phyloP scores from a whole-genome alignment of 2,329 filamentous ascomycete species.

The Grosmannia serpens region DNA sequence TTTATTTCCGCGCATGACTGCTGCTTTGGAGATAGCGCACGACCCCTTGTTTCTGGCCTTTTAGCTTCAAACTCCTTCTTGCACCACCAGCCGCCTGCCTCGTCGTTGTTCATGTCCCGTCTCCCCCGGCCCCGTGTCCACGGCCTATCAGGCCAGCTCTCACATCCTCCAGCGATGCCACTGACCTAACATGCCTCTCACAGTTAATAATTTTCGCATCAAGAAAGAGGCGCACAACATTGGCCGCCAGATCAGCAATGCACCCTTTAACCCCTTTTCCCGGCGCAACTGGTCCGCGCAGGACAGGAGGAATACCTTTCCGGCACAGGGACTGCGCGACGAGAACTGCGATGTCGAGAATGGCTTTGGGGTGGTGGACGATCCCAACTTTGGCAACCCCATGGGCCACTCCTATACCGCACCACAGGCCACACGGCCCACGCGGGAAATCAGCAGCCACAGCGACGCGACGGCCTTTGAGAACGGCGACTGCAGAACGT shows the following conservation, averaged over 20 bases:
- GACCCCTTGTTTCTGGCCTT: background rate
- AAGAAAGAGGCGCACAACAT: slow-evolving; percentile 32
- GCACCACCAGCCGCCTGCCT: background rate
- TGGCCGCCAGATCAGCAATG: slow-evolving; percentile 26
- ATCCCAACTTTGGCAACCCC: slow-evolving; percentile 15
- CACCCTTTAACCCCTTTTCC: slow-evolving; percentile 32
- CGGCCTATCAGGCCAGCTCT: background rate
- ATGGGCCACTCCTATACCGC: slow-evolving; percentile 25
- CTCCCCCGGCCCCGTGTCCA: background rate
- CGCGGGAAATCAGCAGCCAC: background rate
- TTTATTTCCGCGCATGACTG: no score
- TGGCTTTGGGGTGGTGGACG: slow-evolving; percentile 13
- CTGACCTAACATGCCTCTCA: slow-evolving; percentile 9
- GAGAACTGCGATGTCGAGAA: slow-evolving; percentile 25
- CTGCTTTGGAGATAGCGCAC: no score
- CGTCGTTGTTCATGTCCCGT: background rate
- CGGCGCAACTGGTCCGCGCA: slow-evolving; percentile 24
- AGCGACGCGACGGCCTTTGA: background rate
- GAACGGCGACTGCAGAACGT: background rate
- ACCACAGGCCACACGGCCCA: background rate
- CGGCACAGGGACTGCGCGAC: background rate
- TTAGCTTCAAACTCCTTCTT: background rate
- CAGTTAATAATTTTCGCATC: slow-evolving; percentile 35
- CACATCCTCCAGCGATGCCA: background rate
- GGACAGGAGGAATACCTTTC: slow-evolving; percentile 21